These are phyloP conservation scores for Leptographium flavum DNA, from an alignment of 2,329 filamentous ascomycete genomes.

Conservation along the genomic window DNA sequence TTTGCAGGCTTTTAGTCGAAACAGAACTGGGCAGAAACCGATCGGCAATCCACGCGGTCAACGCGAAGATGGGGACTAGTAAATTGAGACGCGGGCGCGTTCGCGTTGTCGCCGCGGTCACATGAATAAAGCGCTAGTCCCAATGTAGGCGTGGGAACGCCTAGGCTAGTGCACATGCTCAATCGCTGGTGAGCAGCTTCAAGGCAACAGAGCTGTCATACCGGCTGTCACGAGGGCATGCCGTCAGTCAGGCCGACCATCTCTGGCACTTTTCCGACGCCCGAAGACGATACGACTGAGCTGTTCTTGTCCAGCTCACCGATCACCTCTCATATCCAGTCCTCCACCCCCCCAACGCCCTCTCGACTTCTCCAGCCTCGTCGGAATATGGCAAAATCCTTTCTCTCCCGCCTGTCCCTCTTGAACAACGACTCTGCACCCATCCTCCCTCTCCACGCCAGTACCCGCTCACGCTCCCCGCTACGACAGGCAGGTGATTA, in stretches of 20 bases:
- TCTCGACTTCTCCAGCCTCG: neutral
- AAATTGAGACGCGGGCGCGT: neutral
- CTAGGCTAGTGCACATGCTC: neutral
- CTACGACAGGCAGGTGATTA: conserved; percentile 20
- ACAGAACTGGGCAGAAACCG: too few relatives aligned
- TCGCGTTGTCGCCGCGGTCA: conserved; percentile 6
- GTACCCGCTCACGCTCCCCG: conserved; percentile 9
- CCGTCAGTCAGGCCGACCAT: too few relatives aligned
- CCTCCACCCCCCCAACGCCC: too few relatives aligned
- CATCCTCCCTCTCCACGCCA: conserved; percentile 15
- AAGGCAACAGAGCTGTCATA: neutral
- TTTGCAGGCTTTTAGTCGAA: too few relatives aligned
- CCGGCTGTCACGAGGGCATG: neutral
- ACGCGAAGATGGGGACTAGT: neutral
- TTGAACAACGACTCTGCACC: conserved; percentile 12
- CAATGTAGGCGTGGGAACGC: too few relatives aligned
- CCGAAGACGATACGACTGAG: too few relatives aligned
- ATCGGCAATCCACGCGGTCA: too few relatives aligned
- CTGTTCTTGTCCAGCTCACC: too few relatives aligned
- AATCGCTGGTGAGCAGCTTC: neutral
- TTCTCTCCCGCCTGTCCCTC: conserved; percentile 17
- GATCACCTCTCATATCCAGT: too few relatives aligned
- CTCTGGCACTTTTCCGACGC: neutral
- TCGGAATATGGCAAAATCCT: conserved; percentile 1
- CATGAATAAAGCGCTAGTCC: neutral